phyloP scores from a whole-genome alignment of 2,329 filamentous ascomycete genomes.

The Cercospora beticola region DNA sequence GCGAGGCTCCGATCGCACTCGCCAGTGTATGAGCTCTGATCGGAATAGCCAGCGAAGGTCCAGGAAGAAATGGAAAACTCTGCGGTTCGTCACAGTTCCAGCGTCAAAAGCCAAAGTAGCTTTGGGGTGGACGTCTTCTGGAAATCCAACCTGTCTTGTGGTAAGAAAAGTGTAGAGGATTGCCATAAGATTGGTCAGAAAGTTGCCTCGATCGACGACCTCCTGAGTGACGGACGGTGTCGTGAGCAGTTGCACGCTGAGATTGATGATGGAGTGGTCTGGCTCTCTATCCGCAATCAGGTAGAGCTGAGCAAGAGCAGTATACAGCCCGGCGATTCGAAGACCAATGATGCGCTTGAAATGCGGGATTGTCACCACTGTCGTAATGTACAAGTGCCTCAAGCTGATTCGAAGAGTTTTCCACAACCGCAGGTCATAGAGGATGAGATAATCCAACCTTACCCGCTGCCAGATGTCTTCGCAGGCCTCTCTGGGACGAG shows the following conservation, averaged over 20 bases:
- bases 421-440: slow-evolving; percentile 95
- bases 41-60: slow-evolving; percentile 89
- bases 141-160: slow-evolving; percentile 90
- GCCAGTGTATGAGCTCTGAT: slow-evolving; percentile 82
- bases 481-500: slow-evolving; percentile 57
- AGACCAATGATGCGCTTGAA: slow-evolving; percentile 94
- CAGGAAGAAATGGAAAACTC: slow-evolving; percentile 97
- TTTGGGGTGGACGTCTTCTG: slow-evolving; percentile 80
- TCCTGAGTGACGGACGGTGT: slow-evolving; percentile 96
- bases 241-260: slow-evolving; percentile 93
- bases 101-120: slow-evolving; percentile 90
- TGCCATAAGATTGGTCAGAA: slow-evolving; percentile 89
- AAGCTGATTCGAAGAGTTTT: slow-evolving; percentile 90
- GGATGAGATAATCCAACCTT: slow-evolving; percentile 86
- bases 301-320: slow-evolving; percentile 87
- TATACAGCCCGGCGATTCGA: slow-evolving; percentile 93
- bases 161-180: slow-evolving; percentile 98
- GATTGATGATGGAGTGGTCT: slow-evolving; percentile 97
- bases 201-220: slow-evolving; percentile 91
- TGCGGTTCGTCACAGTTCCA: slow-evolving; percentile 88
- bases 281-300: slow-evolving; percentile 94
- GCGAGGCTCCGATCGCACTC: slow-evolving; percentile 75
- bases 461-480: slow-evolving; percentile 90
- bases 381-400: slow-evolving; percentile 91
- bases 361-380: slow-evolving; percentile 88